A percentile compares a stretch with the other conserved stretches of the same genome.
These are phyloP conservation scores for Dactylellina parvicollis DNA, from an alignment of 2,329 filamentous ascomycete genomes.

Conservation along the genomic window DNA sequence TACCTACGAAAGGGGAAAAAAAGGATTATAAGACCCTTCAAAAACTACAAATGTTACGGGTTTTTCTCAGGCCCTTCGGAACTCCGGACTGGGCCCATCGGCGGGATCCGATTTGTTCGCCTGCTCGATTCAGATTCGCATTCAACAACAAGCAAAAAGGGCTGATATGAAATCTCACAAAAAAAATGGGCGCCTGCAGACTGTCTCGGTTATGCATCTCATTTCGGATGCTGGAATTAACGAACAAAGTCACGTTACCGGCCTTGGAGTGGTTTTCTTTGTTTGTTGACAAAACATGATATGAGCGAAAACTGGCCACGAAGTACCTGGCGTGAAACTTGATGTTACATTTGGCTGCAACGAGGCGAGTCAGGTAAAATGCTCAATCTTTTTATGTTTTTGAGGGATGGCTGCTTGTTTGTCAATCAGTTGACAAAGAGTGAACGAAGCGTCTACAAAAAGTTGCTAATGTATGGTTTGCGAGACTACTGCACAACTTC, in stretches of 20 bases:
- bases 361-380: neutral
- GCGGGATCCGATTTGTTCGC: conserved; percentile 32
- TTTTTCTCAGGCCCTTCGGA: conserved; percentile 15
- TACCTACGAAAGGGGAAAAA: no score
- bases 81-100: conserved; percentile 25
- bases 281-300: conserved; percentile 8
- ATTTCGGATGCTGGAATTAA: conserved; percentile 35
- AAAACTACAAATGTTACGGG: neutral
- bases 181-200: conserved; percentile 22
- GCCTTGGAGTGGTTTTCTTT: neutral
- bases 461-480: neutral
- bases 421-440: conserved; percentile 25
- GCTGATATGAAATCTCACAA: neutral
- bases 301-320: neutral
- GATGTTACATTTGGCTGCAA: conserved; percentile 1
- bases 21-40: no score
- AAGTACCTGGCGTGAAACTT: neutral
- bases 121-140: conserved; percentile 35
- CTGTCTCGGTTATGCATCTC: conserved; percentile 44
- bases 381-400: no score
- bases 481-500: conserved; percentile 2
- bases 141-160: neutral
- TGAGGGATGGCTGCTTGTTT: no score
- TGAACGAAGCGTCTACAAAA: neutral
- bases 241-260: conserved; percentile 27